A percentile compares a stretch with the other conserved stretches of the same genome.
These are phyloP conservation scores for Syzygium aromaticum DNA, from an alignment of 345 rosid genomes.

Conservation along the genomic window DNA sequence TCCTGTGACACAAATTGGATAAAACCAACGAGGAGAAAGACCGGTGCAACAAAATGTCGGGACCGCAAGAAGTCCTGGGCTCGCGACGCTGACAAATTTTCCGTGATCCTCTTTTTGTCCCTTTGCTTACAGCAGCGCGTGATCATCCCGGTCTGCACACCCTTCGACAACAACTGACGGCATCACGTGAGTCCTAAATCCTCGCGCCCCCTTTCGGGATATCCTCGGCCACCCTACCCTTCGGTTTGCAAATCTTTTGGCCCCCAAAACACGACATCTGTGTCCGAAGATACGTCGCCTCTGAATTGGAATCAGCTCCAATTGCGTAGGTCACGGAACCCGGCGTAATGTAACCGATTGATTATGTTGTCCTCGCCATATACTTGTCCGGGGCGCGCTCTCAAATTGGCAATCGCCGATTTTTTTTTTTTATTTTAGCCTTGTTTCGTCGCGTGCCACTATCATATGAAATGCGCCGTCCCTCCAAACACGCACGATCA, in stretches of 20 bases:
- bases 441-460: not conserved
- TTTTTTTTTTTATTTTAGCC: too few species aligned
- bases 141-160: not conserved
- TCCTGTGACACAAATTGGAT: too few species aligned
- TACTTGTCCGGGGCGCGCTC: not conserved
- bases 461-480: accelerated
- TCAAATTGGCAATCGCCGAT: not conserved
- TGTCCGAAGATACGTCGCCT: not conserved
- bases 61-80: not conserved
- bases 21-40: not conserved
- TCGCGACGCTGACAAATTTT: not conserved
- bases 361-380: accelerated
- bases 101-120: not conserved
- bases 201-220: too few species aligned
- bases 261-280: not conserved
- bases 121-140: not conserved
- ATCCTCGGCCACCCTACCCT: too few species aligned
- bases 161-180: not conserved
- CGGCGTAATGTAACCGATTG: not conserved
- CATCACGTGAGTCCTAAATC: not conserved
- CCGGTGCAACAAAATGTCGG: not conserved
- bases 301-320: not conserved
- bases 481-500: not conserved
- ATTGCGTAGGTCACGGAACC: not conserved
- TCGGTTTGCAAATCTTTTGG: not conserved